Evolutionary conservation across 495 filamentous ascomycete species (phyloP), one percentile per base, ranked within the genome.

Genomic region (Neurospora sp.): DNA sequence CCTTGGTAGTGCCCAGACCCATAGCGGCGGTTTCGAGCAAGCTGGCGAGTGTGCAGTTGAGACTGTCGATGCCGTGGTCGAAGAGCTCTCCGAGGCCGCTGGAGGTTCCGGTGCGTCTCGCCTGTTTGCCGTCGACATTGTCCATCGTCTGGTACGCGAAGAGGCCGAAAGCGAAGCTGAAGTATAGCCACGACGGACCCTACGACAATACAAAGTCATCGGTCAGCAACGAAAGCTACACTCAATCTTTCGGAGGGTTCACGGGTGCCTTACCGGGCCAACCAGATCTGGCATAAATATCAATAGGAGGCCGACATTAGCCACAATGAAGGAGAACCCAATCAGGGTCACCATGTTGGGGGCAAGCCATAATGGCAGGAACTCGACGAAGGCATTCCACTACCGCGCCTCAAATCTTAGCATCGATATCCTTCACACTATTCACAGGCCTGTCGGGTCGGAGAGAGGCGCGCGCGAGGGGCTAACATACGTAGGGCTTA

Each of bases 111-210:
- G 96, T 99, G 73, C 96, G 87, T 72, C 96, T 86, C 37, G 96
- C 96, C 84, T 99, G 96, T 85, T 99, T 99, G 72, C 96, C 96
- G 81, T 99, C 96, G 46, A 99, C 90, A 79, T 99, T 99, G 84
- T 99, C 96, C 89, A 99, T 91, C 14, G 96, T 99, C 44, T 95
- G 97, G 83, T 98, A 98, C 92, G 95, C 94, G 91, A 96, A 98
- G 68, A 98, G 84, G 38, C 94, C 94, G 74, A 96, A 87, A 14
- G 94, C 94, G 80, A 98, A 98, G 78, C 93, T 97, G 79, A 92
- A 96, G 83, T 98, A 98, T 27, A 98, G 76, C 94, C 94, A 98
- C 75, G 90, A 87, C 4, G 95, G 94, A 27, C 90, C 94, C 90
- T 95, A 59, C 12, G 27, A 14, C 27, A 37, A 66, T 18, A 66